These are phyloP conservation scores for Colletotrichum navitas DNA, from an alignment of 2,329 filamentous ascomycete genomes.

Conservation along the genomic window DNA sequence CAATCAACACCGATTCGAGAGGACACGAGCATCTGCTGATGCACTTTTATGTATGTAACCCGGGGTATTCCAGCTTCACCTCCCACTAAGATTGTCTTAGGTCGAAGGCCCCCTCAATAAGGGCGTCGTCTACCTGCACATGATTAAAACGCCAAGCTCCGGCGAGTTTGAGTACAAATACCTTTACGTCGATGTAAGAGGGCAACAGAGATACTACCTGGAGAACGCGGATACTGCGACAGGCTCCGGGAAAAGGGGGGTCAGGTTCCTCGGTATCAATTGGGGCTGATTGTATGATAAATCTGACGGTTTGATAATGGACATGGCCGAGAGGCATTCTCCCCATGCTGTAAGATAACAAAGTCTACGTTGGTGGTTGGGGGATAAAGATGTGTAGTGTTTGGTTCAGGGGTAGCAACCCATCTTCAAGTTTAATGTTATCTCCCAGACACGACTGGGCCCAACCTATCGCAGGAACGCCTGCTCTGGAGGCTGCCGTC, in stretches of 20 bases:
- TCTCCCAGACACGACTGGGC: neutral
- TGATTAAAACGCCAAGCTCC: slow-evolving; percentile 75
- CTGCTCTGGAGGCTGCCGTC: neutral
- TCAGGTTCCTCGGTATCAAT: slow-evolving; percentile 73
- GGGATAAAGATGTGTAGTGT: neutral
- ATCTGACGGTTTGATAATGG: neutral
- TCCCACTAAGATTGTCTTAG: slow-evolving; percentile 53
- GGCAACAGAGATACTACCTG: slow-evolving; percentile 74
- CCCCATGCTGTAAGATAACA: slow-evolving; percentile 10
- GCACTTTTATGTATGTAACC: slow-evolving; percentile 79
- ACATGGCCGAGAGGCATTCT: neutral
- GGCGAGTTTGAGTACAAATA: slow-evolving; percentile 82
- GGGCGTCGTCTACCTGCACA: slow-evolving; percentile 82
- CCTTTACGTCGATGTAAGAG: slow-evolving; percentile 83
- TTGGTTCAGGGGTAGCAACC: neutral
- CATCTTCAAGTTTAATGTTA: neutral
- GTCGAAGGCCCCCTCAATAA: slow-evolving; percentile 82
- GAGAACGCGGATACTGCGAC: slow-evolving; percentile 67
- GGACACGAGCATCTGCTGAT: slow-evolving; percentile 86
- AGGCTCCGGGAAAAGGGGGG: slow-evolving; percentile 55
- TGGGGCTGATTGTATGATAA: slow-evolving; percentile 57
- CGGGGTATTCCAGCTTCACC: neutral
- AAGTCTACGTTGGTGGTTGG: too few species aligned
- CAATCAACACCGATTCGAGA: slow-evolving; percentile 75
- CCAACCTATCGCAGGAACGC: too few species aligned